Evolutionary conservation across 129 eudicot genomes (phyloP).

Genomic region (Gnaphalium uliginosum): DNA sequence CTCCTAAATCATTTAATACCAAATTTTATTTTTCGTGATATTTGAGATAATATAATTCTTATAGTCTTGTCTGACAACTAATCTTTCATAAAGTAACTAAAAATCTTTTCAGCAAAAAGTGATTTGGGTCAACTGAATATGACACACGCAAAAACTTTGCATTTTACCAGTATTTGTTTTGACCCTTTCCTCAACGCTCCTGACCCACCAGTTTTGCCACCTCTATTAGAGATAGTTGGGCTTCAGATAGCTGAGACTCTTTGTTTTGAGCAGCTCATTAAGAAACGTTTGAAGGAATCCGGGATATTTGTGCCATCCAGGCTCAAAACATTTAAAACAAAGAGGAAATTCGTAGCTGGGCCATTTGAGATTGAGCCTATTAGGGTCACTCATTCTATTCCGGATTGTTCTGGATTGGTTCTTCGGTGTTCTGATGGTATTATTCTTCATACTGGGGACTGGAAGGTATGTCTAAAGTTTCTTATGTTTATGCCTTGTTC

Average conservation of each 20-base stretch:
- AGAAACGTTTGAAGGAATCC: conserved; percentile 91
- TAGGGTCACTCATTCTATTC: conserved; percentile 95
- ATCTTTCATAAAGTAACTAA: background rate
- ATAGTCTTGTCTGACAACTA: background rate
- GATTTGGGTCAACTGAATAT: background rate
- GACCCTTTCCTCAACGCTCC: background rate
- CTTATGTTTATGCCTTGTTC: conserved; percentile 10
- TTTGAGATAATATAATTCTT: background rate
- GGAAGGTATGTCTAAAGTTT: conserved; percentile 67
- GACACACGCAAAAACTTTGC: background rate
- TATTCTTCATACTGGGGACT: conserved; percentile 96
- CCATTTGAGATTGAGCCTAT: conserved; percentile 98
- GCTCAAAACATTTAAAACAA: conserved; percentile 77
- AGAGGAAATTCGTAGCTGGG: conserved; percentile 76
- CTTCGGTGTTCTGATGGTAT: conserved; percentile 95
- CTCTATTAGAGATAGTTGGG: background rate
- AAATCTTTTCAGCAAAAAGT: background rate
- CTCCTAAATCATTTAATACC: background rate
- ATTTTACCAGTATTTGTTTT: background rate
- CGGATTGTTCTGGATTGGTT: conserved; percentile 97
- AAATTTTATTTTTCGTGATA: background rate
- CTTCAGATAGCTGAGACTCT: conserved; percentile 21
- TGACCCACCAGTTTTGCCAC: background rate
- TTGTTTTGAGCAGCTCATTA: conserved; percentile 73
- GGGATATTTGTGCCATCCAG: conserved; percentile 95